These are phyloP conservation scores for Gossypium arboreum DNA, from an alignment of 345 rosid genomes.

Conservation along the genomic window DNA sequence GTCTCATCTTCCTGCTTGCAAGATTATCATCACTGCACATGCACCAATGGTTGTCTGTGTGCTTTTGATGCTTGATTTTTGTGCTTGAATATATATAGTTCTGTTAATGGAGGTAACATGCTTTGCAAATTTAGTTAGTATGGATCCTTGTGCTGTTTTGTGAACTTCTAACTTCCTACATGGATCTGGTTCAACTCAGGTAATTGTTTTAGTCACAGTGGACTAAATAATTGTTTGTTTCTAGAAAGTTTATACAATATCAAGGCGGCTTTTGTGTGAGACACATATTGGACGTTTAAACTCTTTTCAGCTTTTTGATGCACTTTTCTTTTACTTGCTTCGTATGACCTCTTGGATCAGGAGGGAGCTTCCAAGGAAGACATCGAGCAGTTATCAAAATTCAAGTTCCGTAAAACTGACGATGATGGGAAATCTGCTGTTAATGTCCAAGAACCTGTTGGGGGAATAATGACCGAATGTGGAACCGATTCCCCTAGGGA, in stretches of 20 bases:
- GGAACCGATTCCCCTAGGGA: slow-evolving; percentile 67
- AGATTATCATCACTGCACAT: neutral
- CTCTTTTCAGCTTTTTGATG: neutral
- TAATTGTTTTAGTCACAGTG: neutral
- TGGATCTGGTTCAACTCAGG: neutral
- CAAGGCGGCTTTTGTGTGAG: neutral
- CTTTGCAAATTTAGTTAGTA: neutral
- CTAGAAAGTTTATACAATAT: neutral
- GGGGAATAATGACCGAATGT: slow-evolving; percentile 86
- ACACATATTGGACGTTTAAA: neutral
- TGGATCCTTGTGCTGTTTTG: neutral
- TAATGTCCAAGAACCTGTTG: slow-evolving; percentile 42
- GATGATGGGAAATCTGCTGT: slow-evolving; percentile 41
- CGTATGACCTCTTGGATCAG: slow-evolving; percentile 34
- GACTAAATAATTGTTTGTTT: neutral
- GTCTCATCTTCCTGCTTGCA: slow-evolving; percentile 10
- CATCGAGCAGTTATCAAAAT: slow-evolving; percentile 73
- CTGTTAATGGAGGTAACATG: neutral
- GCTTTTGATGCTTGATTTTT: slow-evolving; percentile 3
- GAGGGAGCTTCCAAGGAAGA: slow-evolving; percentile 96
- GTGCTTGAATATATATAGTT: neutral
- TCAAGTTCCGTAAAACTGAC: slow-evolving; percentile 52
- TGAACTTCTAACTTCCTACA: neutral
- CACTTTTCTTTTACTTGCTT: neutral
- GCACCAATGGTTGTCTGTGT: neutral